Evolutionary conservation across 768 basidiomycete species (phyloP), one percentile per base, ranked within the genome.

Genomic region (Multifurca ochricompacta): DNA sequence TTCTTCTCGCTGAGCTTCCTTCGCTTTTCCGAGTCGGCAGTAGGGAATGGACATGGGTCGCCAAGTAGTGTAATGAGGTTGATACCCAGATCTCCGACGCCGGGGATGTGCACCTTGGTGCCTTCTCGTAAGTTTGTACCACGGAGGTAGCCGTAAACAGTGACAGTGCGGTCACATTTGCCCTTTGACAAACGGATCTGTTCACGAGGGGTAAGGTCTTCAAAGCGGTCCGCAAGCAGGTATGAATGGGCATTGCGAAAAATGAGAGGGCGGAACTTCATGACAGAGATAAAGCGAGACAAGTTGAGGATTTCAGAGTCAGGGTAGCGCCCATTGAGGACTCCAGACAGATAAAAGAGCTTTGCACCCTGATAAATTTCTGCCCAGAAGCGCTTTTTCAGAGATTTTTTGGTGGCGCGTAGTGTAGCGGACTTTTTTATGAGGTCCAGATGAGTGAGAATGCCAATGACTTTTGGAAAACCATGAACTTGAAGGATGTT

Each of bases 351-450:
- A 68, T 96, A 97, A 72, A 97, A 98, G 7, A 99, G 82, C 68
- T 99, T 99, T 28, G 96, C 95, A 46, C 96, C 96, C 64, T 93
- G 89, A 68, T 98, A 98, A 11, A 99, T 98, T 70, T 99, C 96
- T 0, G 94, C 91, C 96, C 96, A 99, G 73, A 99, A 99, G 9
- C 96, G 89, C 66, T 91, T 96, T 71, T 99, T 99, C 35, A 99
- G 80, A 0, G 84, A 73, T 65, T 96, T 96, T 73, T 98, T 99
- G 49, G 91, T 92, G 46, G 82, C 81, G 53, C 85, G 87, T 36
- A 98, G 82, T 3, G 84, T 84, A 0, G 87, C 77, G 5, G 86
- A 78, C 66, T 92, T 94, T 76, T 96, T 96, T 62, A 99, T 88
- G 60, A 99, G 85, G 70, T 98, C 96, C 37, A 98, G 83, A 69